phyloP scores from a whole-genome alignment of 2,329 filamentous ascomycete species.

The Dothistroma septosporum region DNA sequence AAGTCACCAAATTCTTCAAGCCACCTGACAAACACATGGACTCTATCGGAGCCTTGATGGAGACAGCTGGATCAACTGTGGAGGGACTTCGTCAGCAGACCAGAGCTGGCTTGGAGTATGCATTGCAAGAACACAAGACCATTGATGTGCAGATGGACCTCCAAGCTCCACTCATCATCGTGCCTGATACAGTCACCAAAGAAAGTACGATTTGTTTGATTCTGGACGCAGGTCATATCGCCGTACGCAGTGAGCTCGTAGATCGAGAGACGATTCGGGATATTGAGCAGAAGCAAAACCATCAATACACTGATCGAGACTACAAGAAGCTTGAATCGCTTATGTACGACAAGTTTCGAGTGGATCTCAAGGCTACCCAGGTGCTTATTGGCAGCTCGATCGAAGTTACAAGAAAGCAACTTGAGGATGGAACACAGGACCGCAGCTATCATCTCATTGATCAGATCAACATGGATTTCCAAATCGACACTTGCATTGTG shows the following conservation, averaged over 20 bases:
- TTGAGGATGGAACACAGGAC: constrained; percentile 56
- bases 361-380: constrained; percentile 92
- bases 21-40: constrained; percentile 98
- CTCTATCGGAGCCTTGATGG: constrained; percentile 92
- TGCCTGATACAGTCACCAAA: constrained; percentile 85
- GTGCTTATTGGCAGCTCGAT: constrained; percentile 92
- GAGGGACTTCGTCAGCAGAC: constrained; percentile 95
- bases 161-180: constrained; percentile 91
- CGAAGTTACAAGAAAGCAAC: constrained; percentile 78
- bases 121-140: constrained; percentile 94
- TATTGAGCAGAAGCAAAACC: constrained; percentile 84
- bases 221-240: constrained; percentile 91
- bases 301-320: constrained; percentile 83
- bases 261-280: constrained; percentile 86
- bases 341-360: constrained; percentile 96
- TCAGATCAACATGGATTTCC: constrained; percentile 94
- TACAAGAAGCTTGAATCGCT: constrained; percentile 80
- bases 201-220: constrained; percentile 83
- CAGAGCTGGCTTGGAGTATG: constrained; percentile 90
- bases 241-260: constrained; percentile 88
- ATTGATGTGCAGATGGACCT: constrained; percentile 94
- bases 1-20: constrained; percentile 91
- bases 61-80: constrained; percentile 90
- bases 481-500: constrained; percentile 94
- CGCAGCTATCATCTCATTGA: constrained; percentile 87